A percentile compares a stretch with the other conserved stretches of the same genome.
Conservation (phyloP, 164 flowering plant genomes). For the Vitis rupestris region DNA sequence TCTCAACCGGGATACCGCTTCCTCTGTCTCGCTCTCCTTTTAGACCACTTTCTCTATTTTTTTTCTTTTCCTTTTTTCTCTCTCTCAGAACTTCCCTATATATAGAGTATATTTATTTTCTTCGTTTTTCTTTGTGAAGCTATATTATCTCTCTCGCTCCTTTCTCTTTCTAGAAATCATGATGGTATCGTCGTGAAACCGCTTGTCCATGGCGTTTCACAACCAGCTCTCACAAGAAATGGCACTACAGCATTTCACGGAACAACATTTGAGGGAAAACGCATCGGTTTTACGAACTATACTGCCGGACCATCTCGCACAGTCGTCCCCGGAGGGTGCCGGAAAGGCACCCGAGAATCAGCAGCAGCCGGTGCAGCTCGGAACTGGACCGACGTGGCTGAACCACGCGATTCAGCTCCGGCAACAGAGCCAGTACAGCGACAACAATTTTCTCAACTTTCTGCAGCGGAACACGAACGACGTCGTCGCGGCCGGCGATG, state of each 20-base stretch:
- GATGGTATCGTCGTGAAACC: neutral
- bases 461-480: neutral
- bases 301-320: slow-evolving; percentile 14
- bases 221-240: slow-evolving; percentile 38
- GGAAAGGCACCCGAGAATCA: slow-evolving; percentile 17
- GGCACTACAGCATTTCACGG: slow-evolving; percentile 41
- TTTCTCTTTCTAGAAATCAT: neutral
- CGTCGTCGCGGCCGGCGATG: slow-evolving; percentile 3
- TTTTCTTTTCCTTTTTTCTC: neutral
- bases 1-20: neutral
- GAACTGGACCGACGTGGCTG: slow-evolving; percentile 53
- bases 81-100: neutral
- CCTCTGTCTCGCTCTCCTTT: slow-evolving; percentile 1
- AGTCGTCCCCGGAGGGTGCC: slow-evolving; percentile 19
- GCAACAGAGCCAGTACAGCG: slow-evolving; percentile 22
- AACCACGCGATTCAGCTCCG: slow-evolving; percentile 48
- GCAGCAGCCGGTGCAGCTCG: neutral
- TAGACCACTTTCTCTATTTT: neutral
- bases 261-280: slow-evolving; percentile 21
- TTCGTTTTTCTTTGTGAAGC: too few relatives aligned
- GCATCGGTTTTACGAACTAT: slow-evolving; percentile 14
- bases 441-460: slow-evolving; percentile 13
- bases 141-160: too few relatives aligned
- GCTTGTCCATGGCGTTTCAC: slow-evolving; percentile 40
- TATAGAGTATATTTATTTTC: too few relatives aligned